A percentile compares a stretch with the other conserved stretches of the same genome.
Conservation (phyloP, 768 basidiomycete species). For the Rubroboletus pulcherrimus region DNA sequence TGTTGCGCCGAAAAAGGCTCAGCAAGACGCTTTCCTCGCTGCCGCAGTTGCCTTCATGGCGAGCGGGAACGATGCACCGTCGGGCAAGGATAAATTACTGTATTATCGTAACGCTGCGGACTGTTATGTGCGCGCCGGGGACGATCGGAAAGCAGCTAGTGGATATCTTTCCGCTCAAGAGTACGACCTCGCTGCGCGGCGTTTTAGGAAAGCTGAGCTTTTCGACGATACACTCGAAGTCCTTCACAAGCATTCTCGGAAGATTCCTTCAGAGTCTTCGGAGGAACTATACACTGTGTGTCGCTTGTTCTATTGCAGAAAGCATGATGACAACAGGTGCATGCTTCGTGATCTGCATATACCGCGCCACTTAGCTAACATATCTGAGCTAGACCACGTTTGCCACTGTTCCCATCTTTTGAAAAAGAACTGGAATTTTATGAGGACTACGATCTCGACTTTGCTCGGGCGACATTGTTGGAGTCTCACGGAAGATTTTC, state of each 20-base stretch:
- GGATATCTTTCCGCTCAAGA: conserved; percentile 41
- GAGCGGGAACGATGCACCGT: conserved; percentile 35
- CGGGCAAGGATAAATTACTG: conserved; percentile 25
- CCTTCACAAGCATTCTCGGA: conserved; percentile 32
- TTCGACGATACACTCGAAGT: conserved; percentile 55
- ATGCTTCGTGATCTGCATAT: neutral
- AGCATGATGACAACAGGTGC: conserved; percentile 21
- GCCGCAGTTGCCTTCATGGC: conserved; percentile 50
- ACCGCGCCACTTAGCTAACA: neutral
- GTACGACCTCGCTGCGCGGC: conserved; percentile 41
- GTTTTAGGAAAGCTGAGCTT: conserved; percentile 45
- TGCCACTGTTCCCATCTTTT: conserved; percentile 43
- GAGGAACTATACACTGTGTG: conserved; percentile 42
- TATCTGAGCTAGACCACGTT: conserved; percentile 39
- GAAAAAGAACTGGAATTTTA: conserved; percentile 58
- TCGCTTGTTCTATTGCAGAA: conserved; percentile 43
- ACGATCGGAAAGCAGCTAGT: conserved; percentile 42
- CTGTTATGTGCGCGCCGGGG: conserved; percentile 41
- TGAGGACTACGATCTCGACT: conserved; percentile 49
- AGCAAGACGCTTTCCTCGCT: conserved; percentile 36
- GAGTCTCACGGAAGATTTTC: conserved; percentile 37
- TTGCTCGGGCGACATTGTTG: conserved; percentile 44
- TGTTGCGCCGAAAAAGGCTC: conserved; percentile 20
- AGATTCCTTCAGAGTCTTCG: conserved; percentile 32
- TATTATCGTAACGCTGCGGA: conserved; percentile 45